Percentiles rank a stretch among this genome's conserved stretches.
Conservation (phyloP, 805 yeast genomes). For the Wickerhamiella shivajii region DNA sequence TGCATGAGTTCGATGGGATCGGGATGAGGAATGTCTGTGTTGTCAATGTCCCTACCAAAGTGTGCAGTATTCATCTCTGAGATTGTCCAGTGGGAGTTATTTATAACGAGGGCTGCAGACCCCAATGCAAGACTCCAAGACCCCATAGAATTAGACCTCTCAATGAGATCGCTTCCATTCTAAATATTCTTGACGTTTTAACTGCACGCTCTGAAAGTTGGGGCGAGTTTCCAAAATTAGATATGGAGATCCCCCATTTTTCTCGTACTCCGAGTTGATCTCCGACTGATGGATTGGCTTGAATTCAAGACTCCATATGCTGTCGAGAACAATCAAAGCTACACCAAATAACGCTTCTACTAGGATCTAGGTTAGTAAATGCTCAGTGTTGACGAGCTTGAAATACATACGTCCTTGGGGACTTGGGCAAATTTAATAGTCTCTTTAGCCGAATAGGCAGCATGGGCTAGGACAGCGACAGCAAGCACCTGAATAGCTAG, state of each 20-base stretch:
- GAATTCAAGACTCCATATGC: constrained; percentile 25
- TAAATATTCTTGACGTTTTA: constrained; percentile 32
- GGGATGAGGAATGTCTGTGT: not conserved
- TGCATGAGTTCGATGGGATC: not conserved
- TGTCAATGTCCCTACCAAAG: constrained; percentile 1
- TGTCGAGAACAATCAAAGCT: constrained; percentile 27
- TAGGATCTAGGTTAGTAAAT: constrained; percentile 24
- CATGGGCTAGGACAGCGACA: constrained; percentile 1
- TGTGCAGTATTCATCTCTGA: not conserved
- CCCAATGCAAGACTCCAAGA: not conserved
- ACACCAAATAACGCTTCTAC: constrained; percentile 39
- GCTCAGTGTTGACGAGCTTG: not conserved
- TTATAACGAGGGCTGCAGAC: not conserved
- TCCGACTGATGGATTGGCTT: constrained; percentile 35
- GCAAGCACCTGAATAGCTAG: not conserved
- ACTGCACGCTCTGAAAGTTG: constrained; percentile 35
- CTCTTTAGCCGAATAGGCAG: constrained; percentile 3
- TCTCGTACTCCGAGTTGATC: constrained; percentile 35
- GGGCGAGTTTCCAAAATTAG: constrained; percentile 36
- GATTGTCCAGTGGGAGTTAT: not conserved
- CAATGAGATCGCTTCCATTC: constrained; percentile 16
- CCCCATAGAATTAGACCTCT: too few relatives aligned
- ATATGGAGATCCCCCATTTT: constrained; percentile 34
- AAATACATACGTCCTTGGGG: constrained; percentile 9
- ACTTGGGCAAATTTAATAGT: not conserved